Base-by-base conservation (phyloP, 805 yeast genomes). In the Kodamaea restingae region DNA sequence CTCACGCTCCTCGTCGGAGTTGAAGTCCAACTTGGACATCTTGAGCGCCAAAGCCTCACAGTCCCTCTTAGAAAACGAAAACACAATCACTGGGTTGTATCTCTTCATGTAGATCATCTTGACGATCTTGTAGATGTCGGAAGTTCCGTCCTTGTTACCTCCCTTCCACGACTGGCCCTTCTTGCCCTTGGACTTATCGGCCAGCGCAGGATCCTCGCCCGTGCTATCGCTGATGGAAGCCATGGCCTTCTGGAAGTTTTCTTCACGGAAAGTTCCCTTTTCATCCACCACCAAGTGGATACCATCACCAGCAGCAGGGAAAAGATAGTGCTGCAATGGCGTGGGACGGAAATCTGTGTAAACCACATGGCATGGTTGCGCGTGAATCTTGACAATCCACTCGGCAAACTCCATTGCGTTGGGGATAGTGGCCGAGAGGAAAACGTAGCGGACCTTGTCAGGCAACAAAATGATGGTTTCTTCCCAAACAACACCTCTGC, bases 401-500 rank as follows among this genome's bases (percentile, higher is more conserved):
- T 91, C 96, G 8, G 98, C 97, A 69, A 91, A 91, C 59, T 91
- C 96, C 90, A 87, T 84, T 1, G 98, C 96, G 58, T 91, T 91
- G 18, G 98, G 98, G 50, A 91, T 91, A 1, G 98, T 91, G 35
- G 98, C 98, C 10, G 97, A 88, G 47, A 91, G 66, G 54, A 91
- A 86, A 3, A 91, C 96, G 55, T 90, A 88, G 49, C 85, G 91
- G 12, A 93, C 97, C 70, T 90, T 90, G 52, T 95, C 97, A 3
- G 99, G 99, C 31, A 93, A 71, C 57, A 93, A 69, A 42, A 93
- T 93, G 48, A 93, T 91, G 11, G 98, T 91, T 63, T 93, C 99
- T 66, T 93, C 99, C 99, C 99, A 93, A 25, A 93, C 98, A 38
- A 93, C 99, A 61, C 99, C 99, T 67, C 99, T 80, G 50, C 88